Evolutionary conservation across 805 yeast species (phyloP).

Genomic region (Starmerella riodocensis): DNA sequence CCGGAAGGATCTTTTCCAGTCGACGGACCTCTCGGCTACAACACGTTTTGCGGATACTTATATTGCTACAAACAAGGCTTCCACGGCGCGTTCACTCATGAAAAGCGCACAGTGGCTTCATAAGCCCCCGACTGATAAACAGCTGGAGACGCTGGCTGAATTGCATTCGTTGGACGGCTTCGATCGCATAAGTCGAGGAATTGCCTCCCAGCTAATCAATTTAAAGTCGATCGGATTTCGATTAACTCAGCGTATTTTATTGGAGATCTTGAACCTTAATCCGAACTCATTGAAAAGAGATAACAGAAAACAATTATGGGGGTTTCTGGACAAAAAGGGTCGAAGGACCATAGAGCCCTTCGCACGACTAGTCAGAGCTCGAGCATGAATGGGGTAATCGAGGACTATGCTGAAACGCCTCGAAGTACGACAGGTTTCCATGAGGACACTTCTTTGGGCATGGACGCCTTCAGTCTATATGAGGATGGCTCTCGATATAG

Average conservation of each 20-base stretch:
- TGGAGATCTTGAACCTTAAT: slow-evolving; percentile 1
- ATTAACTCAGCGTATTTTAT: slow-evolving; percentile 9
- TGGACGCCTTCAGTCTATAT: too few relatives aligned
- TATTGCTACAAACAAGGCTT: not conserved
- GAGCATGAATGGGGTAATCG: not conserved
- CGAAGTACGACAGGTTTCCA: not conserved
- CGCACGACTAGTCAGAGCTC: not conserved
- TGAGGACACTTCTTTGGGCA: too few relatives aligned
- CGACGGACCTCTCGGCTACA: slow-evolving; percentile 3
- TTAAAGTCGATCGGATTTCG: slow-evolving; percentile 11
- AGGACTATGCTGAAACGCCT: not conserved
- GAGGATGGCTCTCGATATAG: too few relatives aligned
- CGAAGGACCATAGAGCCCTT: not conserved
- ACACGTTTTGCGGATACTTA: slow-evolving; percentile 6
- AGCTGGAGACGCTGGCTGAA: not conserved
- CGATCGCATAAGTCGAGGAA: slow-evolving; percentile 9
- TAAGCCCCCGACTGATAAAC: not conserved
- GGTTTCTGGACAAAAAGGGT: not conserved
- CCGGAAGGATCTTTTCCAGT: slow-evolving; percentile 2
- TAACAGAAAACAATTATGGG: not conserved
- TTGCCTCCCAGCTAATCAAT: slow-evolving; percentile 12
- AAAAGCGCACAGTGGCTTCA: not conserved
- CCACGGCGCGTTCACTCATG: not conserved
- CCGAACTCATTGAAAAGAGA: not conserved
- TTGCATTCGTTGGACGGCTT: too few relatives aligned